Evolutionary conservation across 805 yeast species (phyloP).

Genomic region (Yarrowia hollandica): DNA sequence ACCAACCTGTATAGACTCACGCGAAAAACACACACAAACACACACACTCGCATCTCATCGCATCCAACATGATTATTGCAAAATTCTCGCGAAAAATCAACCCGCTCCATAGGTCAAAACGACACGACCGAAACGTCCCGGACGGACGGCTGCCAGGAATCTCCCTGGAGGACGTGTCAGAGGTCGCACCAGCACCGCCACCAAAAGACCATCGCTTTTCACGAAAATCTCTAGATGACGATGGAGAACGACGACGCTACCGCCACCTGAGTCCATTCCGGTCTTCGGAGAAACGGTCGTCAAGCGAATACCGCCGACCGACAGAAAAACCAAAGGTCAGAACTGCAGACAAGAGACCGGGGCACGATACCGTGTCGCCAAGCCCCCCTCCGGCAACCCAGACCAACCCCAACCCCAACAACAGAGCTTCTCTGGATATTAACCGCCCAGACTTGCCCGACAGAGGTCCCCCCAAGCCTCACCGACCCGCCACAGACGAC

Average conservation of each 20-base stretch:
- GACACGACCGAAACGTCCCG: neutral
- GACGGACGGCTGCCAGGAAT: constrained; percentile 10
- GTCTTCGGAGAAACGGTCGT: constrained; percentile 2
- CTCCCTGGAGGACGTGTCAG: constrained; percentile 19
- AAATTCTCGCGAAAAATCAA: constrained; percentile 21
- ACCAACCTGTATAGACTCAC: too few relatives aligned
- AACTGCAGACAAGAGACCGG: neutral
- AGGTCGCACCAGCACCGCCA: neutral
- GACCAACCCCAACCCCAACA: neutral
- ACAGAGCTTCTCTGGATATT: neutral
- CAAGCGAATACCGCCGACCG: neutral
- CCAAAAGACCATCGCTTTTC: constrained; percentile 12
- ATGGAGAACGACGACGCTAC: constrained; percentile 9
- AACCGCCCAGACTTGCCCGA: constrained; percentile 8
- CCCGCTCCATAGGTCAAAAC: neutral
- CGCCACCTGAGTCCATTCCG: constrained; percentile 8
- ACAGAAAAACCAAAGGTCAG: neutral
- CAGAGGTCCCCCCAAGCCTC: neutral
- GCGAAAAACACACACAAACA: too few relatives aligned
- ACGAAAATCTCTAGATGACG: constrained; percentile 7
- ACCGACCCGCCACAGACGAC: constrained; percentile 3
- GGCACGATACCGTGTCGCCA: neutral
- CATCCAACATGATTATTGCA: constrained; percentile 1
- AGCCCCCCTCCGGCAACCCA: neutral
- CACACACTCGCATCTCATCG: neutral